phyloP scores from a whole-genome alignment of 2,329 filamentous ascomycete species.

The Clonostachys rosea region DNA sequence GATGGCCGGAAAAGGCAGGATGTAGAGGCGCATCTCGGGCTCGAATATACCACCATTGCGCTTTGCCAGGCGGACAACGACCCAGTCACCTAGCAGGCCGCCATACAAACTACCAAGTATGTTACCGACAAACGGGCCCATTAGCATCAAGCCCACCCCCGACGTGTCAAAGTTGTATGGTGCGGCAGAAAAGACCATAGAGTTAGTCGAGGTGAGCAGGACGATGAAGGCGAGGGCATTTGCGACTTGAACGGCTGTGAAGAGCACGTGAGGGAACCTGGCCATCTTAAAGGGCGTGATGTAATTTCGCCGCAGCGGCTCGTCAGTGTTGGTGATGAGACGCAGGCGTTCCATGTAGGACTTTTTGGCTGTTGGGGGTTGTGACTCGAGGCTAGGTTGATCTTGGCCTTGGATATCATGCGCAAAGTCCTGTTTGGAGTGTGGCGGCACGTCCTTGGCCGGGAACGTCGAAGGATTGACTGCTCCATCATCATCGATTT shows the following conservation, averaged over 20 bases:
- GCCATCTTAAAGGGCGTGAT: constrained; percentile 1
- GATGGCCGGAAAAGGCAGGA: constrained; percentile 24
- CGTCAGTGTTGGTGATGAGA: too few relatives aligned
- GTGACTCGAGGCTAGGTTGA: too few relatives aligned
- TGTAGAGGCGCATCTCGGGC: constrained; percentile 27
- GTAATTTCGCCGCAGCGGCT: too few relatives aligned
- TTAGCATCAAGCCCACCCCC: constrained; percentile 14
- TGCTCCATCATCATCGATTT: too few relatives aligned
- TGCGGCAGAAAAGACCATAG: constrained; percentile 22
- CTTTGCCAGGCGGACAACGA: constrained; percentile 22
- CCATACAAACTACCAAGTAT: constrained; percentile 21
- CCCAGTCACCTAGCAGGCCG: constrained; percentile 25
- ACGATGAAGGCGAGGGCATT: not conserved
- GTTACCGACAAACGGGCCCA: constrained; percentile 5
- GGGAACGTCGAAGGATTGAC: too few relatives aligned
- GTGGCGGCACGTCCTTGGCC: too few relatives aligned
- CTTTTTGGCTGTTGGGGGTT: too few relatives aligned
- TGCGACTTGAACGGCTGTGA: not conserved
- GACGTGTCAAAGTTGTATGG: constrained; percentile 28
- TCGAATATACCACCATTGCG: constrained; percentile 28
- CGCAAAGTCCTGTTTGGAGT: too few relatives aligned
- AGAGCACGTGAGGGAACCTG: not conserved
- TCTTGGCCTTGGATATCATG: too few relatives aligned
- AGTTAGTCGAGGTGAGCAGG: not conserved
- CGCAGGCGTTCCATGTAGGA: too few relatives aligned